These are phyloP conservation scores for Exophiala phaeomuriformis DNA, from an alignment of 2,329 filamentous ascomycete species.

Conservation along the genomic window DNA sequence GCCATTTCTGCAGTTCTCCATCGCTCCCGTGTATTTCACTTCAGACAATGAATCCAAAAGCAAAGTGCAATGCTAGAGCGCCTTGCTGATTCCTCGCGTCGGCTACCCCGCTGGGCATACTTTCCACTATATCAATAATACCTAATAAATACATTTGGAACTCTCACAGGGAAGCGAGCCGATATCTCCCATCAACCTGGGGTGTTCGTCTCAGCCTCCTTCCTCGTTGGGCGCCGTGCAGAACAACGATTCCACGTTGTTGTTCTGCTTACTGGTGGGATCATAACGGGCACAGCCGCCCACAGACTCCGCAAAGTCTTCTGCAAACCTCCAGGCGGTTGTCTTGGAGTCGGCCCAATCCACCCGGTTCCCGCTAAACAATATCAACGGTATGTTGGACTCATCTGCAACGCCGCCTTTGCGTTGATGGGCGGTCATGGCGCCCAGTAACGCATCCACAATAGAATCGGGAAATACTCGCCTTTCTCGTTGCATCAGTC, in stretches of 20 bases:
- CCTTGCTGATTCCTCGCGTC: no score
- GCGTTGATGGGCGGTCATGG: background rate
- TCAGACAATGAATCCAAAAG: no score
- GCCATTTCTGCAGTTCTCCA: no score
- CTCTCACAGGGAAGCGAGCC: no score
- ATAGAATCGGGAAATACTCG: constrained; percentile 5
- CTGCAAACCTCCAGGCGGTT: constrained; percentile 10
- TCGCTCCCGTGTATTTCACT: no score
- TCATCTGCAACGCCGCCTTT: background rate
- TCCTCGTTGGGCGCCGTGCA: constrained; percentile 1
- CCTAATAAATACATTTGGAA: no score
- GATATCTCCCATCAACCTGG: no score
- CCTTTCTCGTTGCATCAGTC: constrained; percentile 14
- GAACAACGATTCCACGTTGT: constrained; percentile 13
- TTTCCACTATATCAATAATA: no score
- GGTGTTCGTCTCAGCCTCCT: background rate
- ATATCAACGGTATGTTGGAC: constrained; percentile 10
- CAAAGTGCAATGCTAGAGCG: no score
- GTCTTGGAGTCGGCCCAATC: constrained; percentile 1
- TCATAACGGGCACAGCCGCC: constrained; percentile 12
- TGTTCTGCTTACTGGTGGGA: background rate
- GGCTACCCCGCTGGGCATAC: no score
- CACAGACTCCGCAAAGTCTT: constrained; percentile 17
- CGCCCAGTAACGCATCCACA: constrained; percentile 11
- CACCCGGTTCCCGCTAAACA: constrained; percentile 11